phyloP scores from a whole-genome alignment of 805 yeast species.

The Candida multigemmis region DNA sequence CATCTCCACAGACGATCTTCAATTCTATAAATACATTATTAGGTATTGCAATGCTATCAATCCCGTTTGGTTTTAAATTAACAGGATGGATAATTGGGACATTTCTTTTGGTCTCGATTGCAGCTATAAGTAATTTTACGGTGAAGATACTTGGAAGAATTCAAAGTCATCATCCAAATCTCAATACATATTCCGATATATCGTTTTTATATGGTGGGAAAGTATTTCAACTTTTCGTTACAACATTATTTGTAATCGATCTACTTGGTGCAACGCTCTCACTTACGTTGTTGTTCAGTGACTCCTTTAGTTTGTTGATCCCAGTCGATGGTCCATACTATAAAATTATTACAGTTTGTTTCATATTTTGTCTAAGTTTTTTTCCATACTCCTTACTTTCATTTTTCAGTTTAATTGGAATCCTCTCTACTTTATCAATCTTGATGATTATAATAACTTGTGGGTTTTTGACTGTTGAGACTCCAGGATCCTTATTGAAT shows the following conservation, averaged over 20 bases:
- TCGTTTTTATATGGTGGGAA: conserved; percentile 43
- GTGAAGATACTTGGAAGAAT: conserved; percentile 48
- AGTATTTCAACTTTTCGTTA: conserved; percentile 32
- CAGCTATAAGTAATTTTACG: conserved; percentile 42
- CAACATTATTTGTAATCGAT: conserved; percentile 45
- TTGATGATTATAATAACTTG: conserved; percentile 36
- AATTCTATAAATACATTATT: conserved; percentile 65
- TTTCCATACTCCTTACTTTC: conserved; percentile 49
- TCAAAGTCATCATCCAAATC: conserved; percentile 24
- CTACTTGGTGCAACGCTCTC: conserved; percentile 53
- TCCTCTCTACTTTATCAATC: conserved; percentile 43
- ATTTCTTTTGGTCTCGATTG: conserved; percentile 31
- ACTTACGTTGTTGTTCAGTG: conserved; percentile 50
- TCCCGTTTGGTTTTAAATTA: conserved; percentile 59
- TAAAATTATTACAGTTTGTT: conserved; percentile 29
- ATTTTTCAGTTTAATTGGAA: conserved; percentile 46
- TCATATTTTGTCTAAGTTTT: conserved; percentile 41
- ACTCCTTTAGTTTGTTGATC: conserved; percentile 45
- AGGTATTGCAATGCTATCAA: conserved; percentile 67
- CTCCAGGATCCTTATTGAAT: conserved; percentile 49
- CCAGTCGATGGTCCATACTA: conserved; percentile 18
- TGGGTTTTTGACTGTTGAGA: conserved; percentile 29
- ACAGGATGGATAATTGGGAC: conserved; percentile 60
- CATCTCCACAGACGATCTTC: conserved; percentile 62
- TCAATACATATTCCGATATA: conserved; percentile 52